phyloP scores from a whole-genome alignment of 495 filamentous ascomycete genomes.

The Penicillium herquei region DNA sequence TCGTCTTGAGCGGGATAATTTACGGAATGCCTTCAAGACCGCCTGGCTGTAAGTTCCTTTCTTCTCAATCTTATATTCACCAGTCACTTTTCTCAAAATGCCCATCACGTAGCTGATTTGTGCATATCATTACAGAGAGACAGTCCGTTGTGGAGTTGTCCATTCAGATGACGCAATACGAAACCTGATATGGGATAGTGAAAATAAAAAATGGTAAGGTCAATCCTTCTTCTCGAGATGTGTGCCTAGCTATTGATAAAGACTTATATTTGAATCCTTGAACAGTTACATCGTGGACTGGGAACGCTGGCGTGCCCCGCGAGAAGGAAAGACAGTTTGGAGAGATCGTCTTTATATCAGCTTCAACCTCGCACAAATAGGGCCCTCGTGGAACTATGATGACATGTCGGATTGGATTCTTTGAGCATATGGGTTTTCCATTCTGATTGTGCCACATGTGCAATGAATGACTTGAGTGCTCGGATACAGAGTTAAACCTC shows the following conservation, averaged over 20 bases:
- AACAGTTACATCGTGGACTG: not conserved
- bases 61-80: no score
- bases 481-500: no score
- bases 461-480: no score
- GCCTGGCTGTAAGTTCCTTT: not conserved
- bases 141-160: not conserved
- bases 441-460: no score
- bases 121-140: not conserved
- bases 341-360: not conserved
- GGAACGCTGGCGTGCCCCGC: not conserved
- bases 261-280: not conserved
- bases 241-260: not conserved
- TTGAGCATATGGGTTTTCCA: not conserved
- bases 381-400: not conserved
- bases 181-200: not conserved
- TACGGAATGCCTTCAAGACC: not conserved
- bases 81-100: no score
- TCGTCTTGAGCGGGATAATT: not conserved
- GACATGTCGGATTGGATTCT: not conserved
- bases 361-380: not conserved
- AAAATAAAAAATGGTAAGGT: not conserved
- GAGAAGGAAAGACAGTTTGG: not conserved
- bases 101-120: no score
- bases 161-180: not conserved
- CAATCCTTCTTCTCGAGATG: not conserved